phyloP scores from a whole-genome alignment of 371 early-diverging fungal species.

The Haplosporangium sp. region DNA sequence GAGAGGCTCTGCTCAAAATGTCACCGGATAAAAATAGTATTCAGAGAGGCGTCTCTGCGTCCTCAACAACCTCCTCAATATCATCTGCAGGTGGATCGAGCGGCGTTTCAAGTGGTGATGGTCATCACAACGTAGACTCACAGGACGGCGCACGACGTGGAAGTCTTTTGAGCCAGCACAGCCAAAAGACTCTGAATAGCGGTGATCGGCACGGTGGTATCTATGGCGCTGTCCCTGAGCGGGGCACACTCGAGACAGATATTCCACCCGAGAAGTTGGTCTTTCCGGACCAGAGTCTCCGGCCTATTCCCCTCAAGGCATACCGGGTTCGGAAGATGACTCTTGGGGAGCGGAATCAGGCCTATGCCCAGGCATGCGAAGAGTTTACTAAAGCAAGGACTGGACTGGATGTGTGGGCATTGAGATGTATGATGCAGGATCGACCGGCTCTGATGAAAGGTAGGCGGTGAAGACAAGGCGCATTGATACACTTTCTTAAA shows the following conservation, averaged over 20 bases:
- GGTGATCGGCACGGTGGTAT: constrained; percentile 10
- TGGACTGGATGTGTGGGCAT: constrained; percentile 43
- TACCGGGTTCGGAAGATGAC: constrained; percentile 43
- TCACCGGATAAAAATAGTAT: constrained; percentile 24
- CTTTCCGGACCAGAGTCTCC: constrained; percentile 46
- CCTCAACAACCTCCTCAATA: constrained; percentile 36
- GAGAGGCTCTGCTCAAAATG: constrained; percentile 30
- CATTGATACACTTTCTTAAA: neutral
- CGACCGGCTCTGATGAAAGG: constrained; percentile 46
- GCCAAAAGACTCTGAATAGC: constrained; percentile 1
- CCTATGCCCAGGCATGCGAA: constrained; percentile 34
- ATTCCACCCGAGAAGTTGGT: constrained; percentile 20
- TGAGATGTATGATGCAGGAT: constrained; percentile 50
- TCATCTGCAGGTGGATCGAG: neutral
- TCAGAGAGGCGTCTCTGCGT: constrained; percentile 23
- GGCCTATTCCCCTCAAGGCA: constrained; percentile 39
- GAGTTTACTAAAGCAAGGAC: constrained; percentile 41
- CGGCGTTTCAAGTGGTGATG: neutral
- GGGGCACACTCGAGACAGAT: constrained; percentile 18
- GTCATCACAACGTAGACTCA: neutral
- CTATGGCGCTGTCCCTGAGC: constrained; percentile 24
- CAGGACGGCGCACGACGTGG: constrained; percentile 9
- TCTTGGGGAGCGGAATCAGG: constrained; percentile 23
- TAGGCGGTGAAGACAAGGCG: neutral
- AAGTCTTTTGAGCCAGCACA: constrained; percentile 16